Evolutionary conservation across 1,284 basidiomycete genomes (phyloP), one percentile per base, ranked within the genome.

Genomic region (Papiliotrema nemorosa): DNA sequence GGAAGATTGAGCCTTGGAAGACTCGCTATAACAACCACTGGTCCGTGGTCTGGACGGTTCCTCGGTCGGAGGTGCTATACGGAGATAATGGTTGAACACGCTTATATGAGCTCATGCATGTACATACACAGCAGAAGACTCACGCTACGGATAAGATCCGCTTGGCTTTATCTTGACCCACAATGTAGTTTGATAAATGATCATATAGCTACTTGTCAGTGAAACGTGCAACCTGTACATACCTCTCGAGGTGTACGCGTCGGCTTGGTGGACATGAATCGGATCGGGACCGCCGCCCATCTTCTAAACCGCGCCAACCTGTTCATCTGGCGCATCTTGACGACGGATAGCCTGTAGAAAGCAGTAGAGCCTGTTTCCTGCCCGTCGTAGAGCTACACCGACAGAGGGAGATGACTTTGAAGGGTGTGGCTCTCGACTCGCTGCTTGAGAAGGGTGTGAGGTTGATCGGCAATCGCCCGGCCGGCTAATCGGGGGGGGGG

Each of bases 121-220:
- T 22, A 22, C 24, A 29, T 34, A 18, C 62, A 3, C 42, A 45
- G 24, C 24, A 37, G 29, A 22, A 33, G 6, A 79, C 86, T 65
- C 69, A 89, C 87, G 88, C 88, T 37, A 92, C 93, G 27, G 90
- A 89, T 18, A 97, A 80, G 10, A 90, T 86, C 69, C 91, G 90
- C 80, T 97, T 97, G 3, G 93, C 92, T 55, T 80, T 81, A 57
- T 89, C 87, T 70, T 97, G 93, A 2, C 93, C 92, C 13, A 97
- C 82, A n/a, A 97, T 84, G 67, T 87, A 94, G 64, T 88, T 83
- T 60, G 90, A 86, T 26, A 96, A 80, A 71, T 90, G 90, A 65
- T 85, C 81, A n/a, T 85, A 85, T 34, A 96, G 81, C 85, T 92
- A 52, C 18, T 10, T 7, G n/a, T 34, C 5, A 45, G 33, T 33